These are phyloP conservation scores for Emydomyces testavorans DNA, from an alignment of 2,329 filamentous ascomycete genomes.

Conservation along the genomic window DNA sequence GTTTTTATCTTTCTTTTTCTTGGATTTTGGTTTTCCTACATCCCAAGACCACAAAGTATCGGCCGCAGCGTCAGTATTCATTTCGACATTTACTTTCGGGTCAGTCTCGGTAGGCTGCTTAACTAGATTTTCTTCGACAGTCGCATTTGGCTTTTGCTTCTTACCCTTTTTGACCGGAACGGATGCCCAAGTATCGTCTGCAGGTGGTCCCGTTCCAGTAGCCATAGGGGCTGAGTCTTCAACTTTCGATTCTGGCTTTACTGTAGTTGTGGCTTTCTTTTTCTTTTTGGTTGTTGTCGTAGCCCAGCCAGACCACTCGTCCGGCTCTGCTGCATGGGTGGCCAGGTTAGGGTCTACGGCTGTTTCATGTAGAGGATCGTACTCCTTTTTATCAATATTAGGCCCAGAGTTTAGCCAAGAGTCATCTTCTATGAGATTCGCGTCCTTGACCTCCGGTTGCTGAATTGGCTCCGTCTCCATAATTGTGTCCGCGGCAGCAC, in stretches of 20 bases:
- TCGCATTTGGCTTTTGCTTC: slow-evolving; percentile 9
- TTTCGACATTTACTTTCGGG: not conserved
- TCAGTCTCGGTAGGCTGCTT: not conserved
- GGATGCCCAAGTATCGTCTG: slow-evolving; percentile 2
- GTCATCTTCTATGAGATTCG: slow-evolving; percentile 40
- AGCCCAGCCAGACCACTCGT: slow-evolving; percentile 18
- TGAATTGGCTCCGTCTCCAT: slow-evolving; percentile 8
- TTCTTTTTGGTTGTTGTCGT: slow-evolving; percentile 33
- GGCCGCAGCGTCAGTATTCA: not conserved
- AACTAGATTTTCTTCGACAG: not conserved
- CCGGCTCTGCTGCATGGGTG: slow-evolving; percentile 21
- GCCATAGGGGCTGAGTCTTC: slow-evolving; percentile 1
- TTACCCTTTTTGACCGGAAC: slow-evolving; percentile 10
- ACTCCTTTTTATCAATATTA: slow-evolving; percentile 14
- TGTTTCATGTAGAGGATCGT: slow-evolving; percentile 6
- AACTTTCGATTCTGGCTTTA: not conserved
- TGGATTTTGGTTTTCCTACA: slow-evolving; percentile 24
- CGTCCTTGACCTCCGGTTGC: slow-evolving; percentile 26
- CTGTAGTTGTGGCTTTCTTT: slow-evolving; percentile 18
- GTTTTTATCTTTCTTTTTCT: slow-evolving; percentile 37
- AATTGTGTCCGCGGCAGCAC: slow-evolving; percentile 8
- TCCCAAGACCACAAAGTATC: slow-evolving; percentile 19
- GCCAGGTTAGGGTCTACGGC: not conserved
- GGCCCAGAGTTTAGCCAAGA: slow-evolving; percentile 23
- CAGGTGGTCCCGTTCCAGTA: slow-evolving; percentile 8